Conservation (phyloP, 1,284 basidiomycete genomes). For the Phellopilus nigrolimitatus region DNA sequence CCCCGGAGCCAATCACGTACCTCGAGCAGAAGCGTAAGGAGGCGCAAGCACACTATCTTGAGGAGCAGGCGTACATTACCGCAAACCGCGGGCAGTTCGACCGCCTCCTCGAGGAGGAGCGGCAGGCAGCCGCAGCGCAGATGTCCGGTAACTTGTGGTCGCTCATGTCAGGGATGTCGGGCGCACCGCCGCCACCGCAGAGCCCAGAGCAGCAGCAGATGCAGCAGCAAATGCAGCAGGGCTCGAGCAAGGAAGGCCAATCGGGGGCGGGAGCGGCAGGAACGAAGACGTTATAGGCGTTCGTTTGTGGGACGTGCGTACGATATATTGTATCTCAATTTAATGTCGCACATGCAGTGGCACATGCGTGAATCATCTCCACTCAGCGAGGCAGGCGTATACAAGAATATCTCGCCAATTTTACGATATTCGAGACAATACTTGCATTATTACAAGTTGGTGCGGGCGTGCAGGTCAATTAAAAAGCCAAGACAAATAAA, state of each 20-base stretch:
- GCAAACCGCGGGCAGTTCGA: conserved; percentile 82
- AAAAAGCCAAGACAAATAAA: conserved; percentile 12
- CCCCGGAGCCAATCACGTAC: conserved; percentile 69
- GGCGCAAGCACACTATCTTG: conserved; percentile 78
- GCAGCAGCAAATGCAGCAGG: not conserved
- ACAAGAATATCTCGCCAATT: too few species aligned
- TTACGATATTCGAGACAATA: too few species aligned
- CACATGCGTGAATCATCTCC: too few species aligned
- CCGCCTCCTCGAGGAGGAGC: conserved; percentile 75
- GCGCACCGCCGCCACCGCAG: conserved; percentile 22
- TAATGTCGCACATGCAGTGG: too few species aligned
- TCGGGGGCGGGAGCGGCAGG: too few species aligned
- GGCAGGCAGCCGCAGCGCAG: conserved; percentile 66
- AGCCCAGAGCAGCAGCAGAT: not conserved
- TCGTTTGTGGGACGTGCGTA: too few species aligned
- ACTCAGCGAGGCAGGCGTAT: too few species aligned
- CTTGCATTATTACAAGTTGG: too few species aligned
- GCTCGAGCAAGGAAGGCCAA: not conserved
- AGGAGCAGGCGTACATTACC: conserved; percentile 85
- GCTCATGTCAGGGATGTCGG: conserved; percentile 31
- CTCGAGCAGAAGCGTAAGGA: conserved; percentile 88
- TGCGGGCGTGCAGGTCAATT: too few species aligned
- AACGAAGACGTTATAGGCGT: too few species aligned
- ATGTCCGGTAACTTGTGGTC: conserved; percentile 46
- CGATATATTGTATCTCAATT: too few species aligned